A percentile compares a stretch with the other conserved stretches of the same genome.
Evolutionary conservation across 2,329 filamentous ascomycete species (phyloP).

Genomic region (Penicillium concentricum): DNA sequence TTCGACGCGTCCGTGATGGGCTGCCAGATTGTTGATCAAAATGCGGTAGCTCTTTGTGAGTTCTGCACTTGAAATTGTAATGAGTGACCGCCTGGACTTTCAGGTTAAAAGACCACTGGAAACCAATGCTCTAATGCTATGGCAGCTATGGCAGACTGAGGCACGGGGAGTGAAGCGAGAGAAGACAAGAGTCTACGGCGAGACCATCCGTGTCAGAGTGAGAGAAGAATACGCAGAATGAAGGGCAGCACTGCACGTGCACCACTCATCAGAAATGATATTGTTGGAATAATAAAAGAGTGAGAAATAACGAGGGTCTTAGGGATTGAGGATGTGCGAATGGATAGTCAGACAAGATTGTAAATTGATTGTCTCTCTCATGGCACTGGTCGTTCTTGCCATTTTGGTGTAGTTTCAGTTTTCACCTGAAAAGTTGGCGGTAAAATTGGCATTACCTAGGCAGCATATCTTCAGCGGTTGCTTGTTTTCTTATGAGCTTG

Average conservation of each 20-base stretch:
- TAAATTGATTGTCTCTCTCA: no score
- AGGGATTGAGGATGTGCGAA: conserved; percentile 4
- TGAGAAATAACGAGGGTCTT: background rate
- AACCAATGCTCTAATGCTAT: conserved; percentile 1
- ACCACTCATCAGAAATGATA: background rate
- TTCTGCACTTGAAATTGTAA: background rate
- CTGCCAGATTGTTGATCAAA: background rate
- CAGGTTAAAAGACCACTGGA: background rate
- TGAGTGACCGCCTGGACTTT: background rate
- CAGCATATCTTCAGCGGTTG: background rate
- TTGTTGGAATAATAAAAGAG: conserved; percentile 1
- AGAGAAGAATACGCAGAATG: background rate
- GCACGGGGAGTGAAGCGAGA: conserved; percentile 2
- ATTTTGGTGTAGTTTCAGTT: background rate
- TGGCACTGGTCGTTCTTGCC: conserved; percentile 1
- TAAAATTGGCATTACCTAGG: background rate
- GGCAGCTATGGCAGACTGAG: background rate
- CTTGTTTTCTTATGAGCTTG: background rate
- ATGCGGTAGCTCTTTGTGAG: no score
- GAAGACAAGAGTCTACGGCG: background rate
- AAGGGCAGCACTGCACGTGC: background rate
- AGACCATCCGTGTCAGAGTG: background rate
- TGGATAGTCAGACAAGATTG: background rate
- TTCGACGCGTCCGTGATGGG: background rate
- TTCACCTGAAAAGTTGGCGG: background rate